Evolutionary conservation across 257 asterid species (phyloP).

Genomic region (Cordia subcordata): DNA sequence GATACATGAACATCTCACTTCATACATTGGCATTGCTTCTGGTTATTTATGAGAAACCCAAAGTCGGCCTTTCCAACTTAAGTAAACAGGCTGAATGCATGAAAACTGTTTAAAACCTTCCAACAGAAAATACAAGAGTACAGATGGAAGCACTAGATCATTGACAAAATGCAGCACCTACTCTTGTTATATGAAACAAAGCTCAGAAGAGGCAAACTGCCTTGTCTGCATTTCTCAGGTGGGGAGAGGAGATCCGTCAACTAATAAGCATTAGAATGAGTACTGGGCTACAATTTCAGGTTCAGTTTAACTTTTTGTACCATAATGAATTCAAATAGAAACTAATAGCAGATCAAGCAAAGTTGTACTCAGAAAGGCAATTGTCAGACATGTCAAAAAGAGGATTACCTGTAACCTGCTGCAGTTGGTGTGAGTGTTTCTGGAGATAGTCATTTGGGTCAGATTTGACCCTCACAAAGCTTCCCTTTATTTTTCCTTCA

Average conservation of each 20-base stretch:
- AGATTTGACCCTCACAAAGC: slow-evolving; percentile 80
- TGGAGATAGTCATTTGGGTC: slow-evolving; percentile 75
- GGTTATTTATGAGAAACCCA: too few relatives aligned
- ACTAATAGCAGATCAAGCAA: neutral
- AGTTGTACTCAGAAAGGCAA: slow-evolving; percentile 1
- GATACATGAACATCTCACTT: too few relatives aligned
- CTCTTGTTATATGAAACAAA: neutral
- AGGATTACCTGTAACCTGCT: slow-evolving; percentile 74
- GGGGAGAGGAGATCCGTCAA: neutral
- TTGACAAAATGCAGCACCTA: too few relatives aligned
- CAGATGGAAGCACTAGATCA: too few relatives aligned
- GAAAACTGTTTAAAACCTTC: too few relatives aligned
- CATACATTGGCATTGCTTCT: too few relatives aligned
- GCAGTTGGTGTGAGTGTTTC: slow-evolving; percentile 72
- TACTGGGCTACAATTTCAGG: too few relatives aligned
- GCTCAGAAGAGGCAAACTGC: neutral
- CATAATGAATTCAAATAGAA: neutral
- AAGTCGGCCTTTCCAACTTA: too few relatives aligned
- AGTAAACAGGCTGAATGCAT: too few relatives aligned
- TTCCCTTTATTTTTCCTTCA: slow-evolving; percentile 58
- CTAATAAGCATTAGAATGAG: neutral
- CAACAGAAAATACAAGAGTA: too few relatives aligned
- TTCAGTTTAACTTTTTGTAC: too few relatives aligned
- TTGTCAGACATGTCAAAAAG: slow-evolving; percentile 4
- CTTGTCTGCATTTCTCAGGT: neutral